These are phyloP conservation scores for Pleurotus sapidus DNA, from an alignment of 768 basidiomycete species.

Conservation along the genomic window DNA sequence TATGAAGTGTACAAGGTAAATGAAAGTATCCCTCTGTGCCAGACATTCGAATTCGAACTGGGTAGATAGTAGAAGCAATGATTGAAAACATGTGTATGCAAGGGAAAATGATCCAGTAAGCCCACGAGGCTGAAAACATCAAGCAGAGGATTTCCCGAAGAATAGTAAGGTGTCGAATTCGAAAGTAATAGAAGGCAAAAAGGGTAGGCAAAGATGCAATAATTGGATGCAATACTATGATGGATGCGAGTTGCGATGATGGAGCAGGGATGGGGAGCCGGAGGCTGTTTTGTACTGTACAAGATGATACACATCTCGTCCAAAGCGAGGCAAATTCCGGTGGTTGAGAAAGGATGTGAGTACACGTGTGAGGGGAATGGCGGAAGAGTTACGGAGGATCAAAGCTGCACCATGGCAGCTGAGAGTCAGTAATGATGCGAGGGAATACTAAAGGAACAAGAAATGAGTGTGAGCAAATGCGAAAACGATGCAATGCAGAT, in stretches of 20 bases:
- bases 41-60: conserved; percentile 4
- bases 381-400: neutral
- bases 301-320: conserved; percentile 33
- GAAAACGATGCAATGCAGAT: conserved; percentile 6
- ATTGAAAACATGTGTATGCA: neutral
- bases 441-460: neutral
- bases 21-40: neutral
- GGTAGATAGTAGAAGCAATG: neutral
- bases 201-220: neutral
- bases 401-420: neutral
- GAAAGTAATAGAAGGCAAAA: conserved; percentile 6
- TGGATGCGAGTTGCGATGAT: neutral
- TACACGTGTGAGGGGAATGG: neutral
- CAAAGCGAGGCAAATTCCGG: conserved; percentile 31
- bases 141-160: neutral
- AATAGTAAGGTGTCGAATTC: neutral
- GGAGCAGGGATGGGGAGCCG: neutral
- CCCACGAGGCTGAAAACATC: neutral
- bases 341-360: neutral
- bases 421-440: neutral
- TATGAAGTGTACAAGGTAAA: conserved; percentile 2
- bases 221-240: neutral
- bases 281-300: conserved; percentile 3
- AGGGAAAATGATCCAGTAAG: neutral
- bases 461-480: neutral